phyloP scores from a whole-genome alignment of 1,284 basidiomycete genomes.

The Fomitopsis pinicola region DNA sequence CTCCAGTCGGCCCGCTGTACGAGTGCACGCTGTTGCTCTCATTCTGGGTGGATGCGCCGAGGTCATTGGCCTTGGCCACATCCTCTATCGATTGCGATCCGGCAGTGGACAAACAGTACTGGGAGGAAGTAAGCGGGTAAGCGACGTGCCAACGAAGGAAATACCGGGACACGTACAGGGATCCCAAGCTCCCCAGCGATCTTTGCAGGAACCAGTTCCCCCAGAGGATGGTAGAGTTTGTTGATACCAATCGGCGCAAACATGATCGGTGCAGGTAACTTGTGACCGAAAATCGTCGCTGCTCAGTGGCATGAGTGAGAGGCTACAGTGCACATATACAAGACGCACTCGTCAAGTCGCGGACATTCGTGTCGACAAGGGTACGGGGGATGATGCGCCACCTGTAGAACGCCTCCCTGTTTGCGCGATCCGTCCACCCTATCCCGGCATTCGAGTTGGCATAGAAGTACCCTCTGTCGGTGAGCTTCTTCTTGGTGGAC shows the following conservation, averaged over 20 bases:
- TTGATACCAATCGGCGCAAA: constrained; percentile 60
- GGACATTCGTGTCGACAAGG: constrained; percentile 53
- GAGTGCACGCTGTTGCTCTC: constrained; percentile 35
- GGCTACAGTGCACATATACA: not conserved
- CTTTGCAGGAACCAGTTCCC: constrained; percentile 51
- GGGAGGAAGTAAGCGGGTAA: not conserved
- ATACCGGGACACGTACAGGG: constrained; percentile 27
- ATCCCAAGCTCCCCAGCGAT: constrained; percentile 53
- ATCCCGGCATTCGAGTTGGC: constrained; percentile 56
- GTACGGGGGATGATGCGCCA: constrained; percentile 54
- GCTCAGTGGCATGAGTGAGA: not conserved
- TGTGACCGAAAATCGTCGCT: constrained; percentile 51
- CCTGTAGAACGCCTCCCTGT: constrained; percentile 47
- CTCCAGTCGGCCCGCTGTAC: constrained; percentile 32
- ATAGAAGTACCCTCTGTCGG: constrained; percentile 49
- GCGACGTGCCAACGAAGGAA: not conserved
- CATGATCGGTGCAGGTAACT: constrained; percentile 47
- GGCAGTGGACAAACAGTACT: constrained; percentile 57
- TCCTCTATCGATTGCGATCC: constrained; percentile 49
- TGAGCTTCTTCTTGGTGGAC: constrained; percentile 47
- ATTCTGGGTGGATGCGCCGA: constrained; percentile 32
- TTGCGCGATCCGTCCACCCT: constrained; percentile 52
- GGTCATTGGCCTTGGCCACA: constrained; percentile 46
- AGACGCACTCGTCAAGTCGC: constrained; percentile 45
- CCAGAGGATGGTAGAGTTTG: constrained; percentile 47